A percentile compares a stretch with the other conserved stretches of the same genome.
phyloP scores from a whole-genome alignment of 352 stramenopile species.

The Phytopythium sindhum region DNA sequence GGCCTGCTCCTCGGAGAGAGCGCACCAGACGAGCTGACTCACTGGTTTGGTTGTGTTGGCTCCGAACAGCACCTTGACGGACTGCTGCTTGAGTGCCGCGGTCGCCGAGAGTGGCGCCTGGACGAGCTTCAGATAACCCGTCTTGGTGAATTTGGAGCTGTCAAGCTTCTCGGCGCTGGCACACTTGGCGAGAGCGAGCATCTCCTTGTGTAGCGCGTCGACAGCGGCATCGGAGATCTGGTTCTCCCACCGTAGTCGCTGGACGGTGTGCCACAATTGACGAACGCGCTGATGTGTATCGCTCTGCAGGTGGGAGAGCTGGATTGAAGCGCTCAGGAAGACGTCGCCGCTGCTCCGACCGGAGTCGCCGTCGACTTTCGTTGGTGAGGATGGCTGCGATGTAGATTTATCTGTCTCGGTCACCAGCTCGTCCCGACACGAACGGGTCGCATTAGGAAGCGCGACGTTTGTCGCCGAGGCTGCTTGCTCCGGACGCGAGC shows the following conservation, averaged over 20 bases:
- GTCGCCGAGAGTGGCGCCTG: slow-evolving; percentile 26
- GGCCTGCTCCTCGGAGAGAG: slow-evolving; percentile 54
- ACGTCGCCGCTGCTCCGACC: slow-evolving; percentile 15
- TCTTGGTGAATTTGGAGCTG: slow-evolving; percentile 34
- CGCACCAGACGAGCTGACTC: slow-evolving; percentile 44
- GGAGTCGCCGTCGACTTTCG: background rate
- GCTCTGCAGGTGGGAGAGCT: slow-evolving; percentile 62
- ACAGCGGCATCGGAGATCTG: slow-evolving; percentile 41
- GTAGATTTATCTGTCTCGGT: background rate
- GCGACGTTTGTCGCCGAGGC: background rate
- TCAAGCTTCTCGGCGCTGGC: slow-evolving; percentile 67
- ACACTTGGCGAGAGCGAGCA: slow-evolving; percentile 56
- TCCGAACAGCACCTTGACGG: slow-evolving; percentile 31
- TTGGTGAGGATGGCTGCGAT: background rate
- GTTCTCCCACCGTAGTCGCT: slow-evolving; percentile 47
- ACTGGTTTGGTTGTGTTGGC: slow-evolving; percentile 4
- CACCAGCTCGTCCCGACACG: background rate
- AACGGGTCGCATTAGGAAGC: background rate
- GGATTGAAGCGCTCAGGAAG: slow-evolving; percentile 60
- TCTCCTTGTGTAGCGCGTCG: slow-evolving; percentile 52
- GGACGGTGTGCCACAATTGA: slow-evolving; percentile 60
- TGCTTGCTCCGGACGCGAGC: background rate
- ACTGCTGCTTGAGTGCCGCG: slow-evolving; percentile 11
- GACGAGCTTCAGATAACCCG: slow-evolving; percentile 45
- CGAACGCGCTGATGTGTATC: slow-evolving; percentile 51